Base-by-base conservation (phyloP, 176 grass and related monocot genomes). In the Musa itinerans region DNA sequence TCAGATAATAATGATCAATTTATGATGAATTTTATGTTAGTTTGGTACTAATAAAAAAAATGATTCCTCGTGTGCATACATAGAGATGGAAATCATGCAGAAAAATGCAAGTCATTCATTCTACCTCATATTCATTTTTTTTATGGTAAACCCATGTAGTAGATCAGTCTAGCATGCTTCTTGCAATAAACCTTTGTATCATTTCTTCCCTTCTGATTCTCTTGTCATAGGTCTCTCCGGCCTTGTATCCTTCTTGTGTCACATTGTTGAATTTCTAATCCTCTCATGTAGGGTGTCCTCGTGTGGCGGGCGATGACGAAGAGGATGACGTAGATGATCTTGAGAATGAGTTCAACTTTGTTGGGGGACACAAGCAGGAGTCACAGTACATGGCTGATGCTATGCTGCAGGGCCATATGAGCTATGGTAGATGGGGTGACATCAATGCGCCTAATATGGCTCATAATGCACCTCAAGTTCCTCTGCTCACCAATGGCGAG, bases 401-500 rank as follows among this genome's bases (percentile, higher is more conserved):
- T 68, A 90, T 96, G 89, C 73, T 91, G 2, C 61, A 88, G 6
- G 84, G 79, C 62, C 86, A 89, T 54, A 90, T 96, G 86, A 87
- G 82, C 76, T 96, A 83, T 77, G 92, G 92, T 77, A 89, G 92
- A 55, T 86, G 88, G 11, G 79, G 73, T 23, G 84, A 91, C 57
- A 50, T 82, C n/a, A 82, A 89, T 15, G 11, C 71, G 69, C 79
- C 74, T 12, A 81, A 81, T 19, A 70, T 83, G 19, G 82, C 85
- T 71, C 81, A 83, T 5, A 21, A 70, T 54, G 71, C 87, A 51
- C 89, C 92, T 52, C 87, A 87, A 73, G 89, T 96, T 22, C 92
- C 86, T 53, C 86, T 96, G 27, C 92, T 96, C 82, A 96, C 89
- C 82, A 89, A 96, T 67, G 89, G 92, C n/a, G 88, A 96, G 71